A percentile compares a stretch with the other conserved stretches of the same genome.
phyloP scores from a whole-genome alignment of 371 early-diverging fungal genomes.

The Dinochytrium kinnereticum region DNA sequence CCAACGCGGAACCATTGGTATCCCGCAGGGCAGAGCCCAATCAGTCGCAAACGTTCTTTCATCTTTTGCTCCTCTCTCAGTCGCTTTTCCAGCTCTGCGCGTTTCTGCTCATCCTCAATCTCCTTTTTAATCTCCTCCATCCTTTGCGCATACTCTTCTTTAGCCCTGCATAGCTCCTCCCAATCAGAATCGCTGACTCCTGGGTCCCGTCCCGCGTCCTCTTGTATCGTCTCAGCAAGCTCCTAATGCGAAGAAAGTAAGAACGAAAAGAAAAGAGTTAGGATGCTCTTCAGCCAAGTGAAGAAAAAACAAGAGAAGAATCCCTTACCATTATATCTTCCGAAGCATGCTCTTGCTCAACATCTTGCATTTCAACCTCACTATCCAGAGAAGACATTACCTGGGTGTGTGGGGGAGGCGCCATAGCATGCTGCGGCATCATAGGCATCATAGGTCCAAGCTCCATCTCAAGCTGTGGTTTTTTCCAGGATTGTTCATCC shows the following conservation, averaged over 20 bases:
- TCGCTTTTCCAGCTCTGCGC: constrained; percentile 19
- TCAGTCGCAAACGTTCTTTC: constrained; percentile 26
- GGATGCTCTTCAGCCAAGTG: no score
- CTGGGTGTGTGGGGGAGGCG: no score
- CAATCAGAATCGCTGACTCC: constrained; percentile 38
- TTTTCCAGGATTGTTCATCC: no score
- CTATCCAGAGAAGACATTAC: no score
- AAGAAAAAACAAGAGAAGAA: background rate
- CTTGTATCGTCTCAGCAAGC: background rate
- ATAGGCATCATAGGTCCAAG: no score
- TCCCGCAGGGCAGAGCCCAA: constrained; percentile 36
- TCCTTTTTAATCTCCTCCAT: constrained; percentile 19
- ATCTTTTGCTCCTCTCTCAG: constrained; percentile 23
- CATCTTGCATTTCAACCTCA: no score
- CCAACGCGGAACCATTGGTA: constrained; percentile 30
- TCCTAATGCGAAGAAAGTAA: no score
- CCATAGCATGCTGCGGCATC: no score
- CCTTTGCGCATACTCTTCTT: constrained; percentile 18
- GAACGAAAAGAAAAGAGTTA: no score
- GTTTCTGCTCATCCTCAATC: constrained; percentile 16
- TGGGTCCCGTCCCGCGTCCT: constrained; percentile 24
- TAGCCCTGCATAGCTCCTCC: constrained; percentile 35
- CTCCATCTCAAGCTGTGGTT: no score
- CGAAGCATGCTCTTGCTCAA: no score
- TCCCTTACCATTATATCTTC: background rate